Evolutionary conservation across 2,329 filamentous ascomycete species (phyloP), one percentile per base, ranked within the genome.

Genomic region (Fusarium sp.): DNA sequence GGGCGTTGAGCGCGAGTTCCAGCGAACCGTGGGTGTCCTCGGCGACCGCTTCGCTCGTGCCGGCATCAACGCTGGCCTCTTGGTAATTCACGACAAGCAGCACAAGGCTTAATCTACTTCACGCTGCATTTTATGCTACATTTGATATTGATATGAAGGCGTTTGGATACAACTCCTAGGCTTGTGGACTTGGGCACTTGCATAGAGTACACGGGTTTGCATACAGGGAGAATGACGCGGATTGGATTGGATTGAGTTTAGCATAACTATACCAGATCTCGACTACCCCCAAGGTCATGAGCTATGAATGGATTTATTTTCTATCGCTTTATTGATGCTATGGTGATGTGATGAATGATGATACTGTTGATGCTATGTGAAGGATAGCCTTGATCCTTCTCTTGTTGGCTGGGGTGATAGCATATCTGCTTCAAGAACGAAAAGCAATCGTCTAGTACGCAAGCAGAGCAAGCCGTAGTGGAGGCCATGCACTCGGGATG

Each of bases 61-160:
- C 6, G 73, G 73, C 1, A 65, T 81, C 38, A 77, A 80, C 50
- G 79, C 80, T 16, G 80, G 80, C 7, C 16, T 82, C 22, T 63
- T 82, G 71, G 73, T 82, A 0, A 77, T 79, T 42, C 75, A 74
- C 27, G 71, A 74, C 10, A 76, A 72, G 13, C 64, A 69, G 31
- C 31, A 20, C 2, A 62, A 40, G 9, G 47, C 18, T 24, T 74
- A 52, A 37, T 45, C 13, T 37, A 6, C 6, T n/a, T 24, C 20
- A 27, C 6, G 14, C 5, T 45, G 4, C 8, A 13, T 50, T 54
- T 27, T 24, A n/a, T 37, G n/a, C 22, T 24, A 13, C 4, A 52
- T 65, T 59, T 9, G 24, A 37, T 34, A 29, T 20, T 20, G 7
- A 16, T 45, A 35, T 11, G 40, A 22, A 34, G 58, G 58, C 58